Percentiles rank a stretch among this genome's conserved stretches.
These are phyloP conservation scores for Claviceps cyperi DNA, from an alignment of 2,329 filamentous ascomycete genomes.

Conservation along the genomic window DNA sequence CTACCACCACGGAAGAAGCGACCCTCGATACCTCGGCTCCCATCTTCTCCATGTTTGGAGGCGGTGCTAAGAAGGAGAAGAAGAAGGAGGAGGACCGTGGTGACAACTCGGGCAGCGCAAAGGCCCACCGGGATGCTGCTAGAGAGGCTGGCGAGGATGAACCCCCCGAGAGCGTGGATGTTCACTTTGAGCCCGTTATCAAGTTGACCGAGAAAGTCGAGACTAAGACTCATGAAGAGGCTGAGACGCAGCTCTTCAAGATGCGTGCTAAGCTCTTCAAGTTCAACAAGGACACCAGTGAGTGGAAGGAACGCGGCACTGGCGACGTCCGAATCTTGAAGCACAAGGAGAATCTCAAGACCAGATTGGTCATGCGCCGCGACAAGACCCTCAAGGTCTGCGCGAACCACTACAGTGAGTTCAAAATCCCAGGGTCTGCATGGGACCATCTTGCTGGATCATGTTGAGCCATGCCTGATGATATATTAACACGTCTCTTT, in stretches of 20 bases:
- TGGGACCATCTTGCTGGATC: no score
- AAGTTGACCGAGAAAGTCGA: constrained; percentile 95
- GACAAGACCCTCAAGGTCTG: constrained; percentile 99
- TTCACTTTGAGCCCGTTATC: constrained; percentile 95
- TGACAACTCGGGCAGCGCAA: constrained; percentile 79
- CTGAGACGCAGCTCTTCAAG: constrained; percentile 96
- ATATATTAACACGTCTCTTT: constrained; percentile 2
- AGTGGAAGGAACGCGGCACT: constrained; percentile 99
- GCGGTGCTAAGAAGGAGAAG: constrained; percentile 92
- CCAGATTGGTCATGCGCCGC: constrained; percentile 90
- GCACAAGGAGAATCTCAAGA: constrained; percentile 98
- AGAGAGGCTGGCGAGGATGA: constrained; percentile 53
- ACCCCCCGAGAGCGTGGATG: constrained; percentile 74
- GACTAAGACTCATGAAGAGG: constrained; percentile 94
- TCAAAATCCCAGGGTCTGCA: neutral
- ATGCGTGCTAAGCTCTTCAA: constrained; percentile 99
- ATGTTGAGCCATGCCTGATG: neutral
- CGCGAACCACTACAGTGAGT: constrained; percentile 97
- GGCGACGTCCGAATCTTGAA: constrained; percentile 93
- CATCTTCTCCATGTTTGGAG: constrained; percentile 98
- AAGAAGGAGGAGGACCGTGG: constrained; percentile 73
- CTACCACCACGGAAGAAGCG: constrained; percentile 9
- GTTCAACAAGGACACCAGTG: constrained; percentile 78
- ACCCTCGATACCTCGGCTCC: constrained; percentile 38
- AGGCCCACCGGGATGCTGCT: constrained; percentile 55